Percentiles rank a stretch among this genome's conserved stretches.
These are phyloP conservation scores for Aspergillus ruber DNA, from an alignment of 2,329 filamentous ascomycete genomes.

Conservation along the genomic window DNA sequence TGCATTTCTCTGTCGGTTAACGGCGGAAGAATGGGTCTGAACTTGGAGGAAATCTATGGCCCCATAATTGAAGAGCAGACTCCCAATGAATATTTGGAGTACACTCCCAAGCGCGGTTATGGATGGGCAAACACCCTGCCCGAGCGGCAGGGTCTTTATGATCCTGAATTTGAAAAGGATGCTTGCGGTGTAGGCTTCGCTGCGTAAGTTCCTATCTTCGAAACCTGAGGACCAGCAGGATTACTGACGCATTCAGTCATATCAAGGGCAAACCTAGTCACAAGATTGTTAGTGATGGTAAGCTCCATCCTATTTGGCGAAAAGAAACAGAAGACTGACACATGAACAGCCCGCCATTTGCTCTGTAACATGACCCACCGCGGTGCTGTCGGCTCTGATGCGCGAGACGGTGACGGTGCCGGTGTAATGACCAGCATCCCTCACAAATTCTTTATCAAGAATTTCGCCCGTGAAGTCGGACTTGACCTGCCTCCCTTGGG, in stretches of 20 bases:
- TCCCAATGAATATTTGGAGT: constrained; percentile 46
- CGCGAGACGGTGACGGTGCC: constrained; percentile 93
- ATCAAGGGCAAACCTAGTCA: constrained; percentile 97
- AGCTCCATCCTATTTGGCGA: constrained; percentile 27
- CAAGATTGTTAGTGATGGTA: constrained; percentile 98
- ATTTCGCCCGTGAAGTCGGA: constrained; percentile 86
- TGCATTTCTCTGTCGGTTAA: constrained; percentile 35
- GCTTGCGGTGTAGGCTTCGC: constrained; percentile 98
- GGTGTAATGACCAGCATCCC: constrained; percentile 99
- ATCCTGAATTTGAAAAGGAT: constrained; percentile 95
- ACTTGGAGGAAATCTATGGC: constrained; percentile 44
- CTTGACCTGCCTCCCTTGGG: constrained; percentile 80
- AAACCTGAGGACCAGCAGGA: neutral
- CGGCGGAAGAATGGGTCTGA: constrained; percentile 47
- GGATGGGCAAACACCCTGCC: constrained; percentile 94
- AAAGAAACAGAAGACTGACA: neutral
- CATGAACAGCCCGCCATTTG: constrained; percentile 66
- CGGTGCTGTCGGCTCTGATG: constrained; percentile 95
- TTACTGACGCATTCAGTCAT: constrained; percentile 53
- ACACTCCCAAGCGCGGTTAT: constrained; percentile 59
- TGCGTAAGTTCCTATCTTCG: constrained; percentile 57
- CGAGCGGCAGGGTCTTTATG: constrained; percentile 97
- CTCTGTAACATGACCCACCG: constrained; percentile 99
- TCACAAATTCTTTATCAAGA: constrained; percentile 97
- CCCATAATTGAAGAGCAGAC: constrained; percentile 39